Evolutionary conservation across 345 rosid species (phyloP).

Genomic region (Euphorbia lathyris): DNA sequence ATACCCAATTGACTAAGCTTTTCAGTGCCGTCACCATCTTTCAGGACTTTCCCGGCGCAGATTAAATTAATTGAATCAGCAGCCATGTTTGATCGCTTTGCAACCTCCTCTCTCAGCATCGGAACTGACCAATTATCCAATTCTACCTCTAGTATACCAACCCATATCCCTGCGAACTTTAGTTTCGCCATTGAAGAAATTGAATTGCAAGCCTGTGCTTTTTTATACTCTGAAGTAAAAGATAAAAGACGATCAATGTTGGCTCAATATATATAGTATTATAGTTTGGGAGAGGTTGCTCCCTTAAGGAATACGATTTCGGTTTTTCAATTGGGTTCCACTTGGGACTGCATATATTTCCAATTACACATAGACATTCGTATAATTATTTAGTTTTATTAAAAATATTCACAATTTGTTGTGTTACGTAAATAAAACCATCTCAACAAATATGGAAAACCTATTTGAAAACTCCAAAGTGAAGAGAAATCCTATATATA

Average conservation of each 20-base stretch:
- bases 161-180: constrained; percentile 88
- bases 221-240: too few species aligned
- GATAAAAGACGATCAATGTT: not conserved
- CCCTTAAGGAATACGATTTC: not conserved
- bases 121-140: constrained; percentile 71
- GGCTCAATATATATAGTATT: constrained; percentile 7
- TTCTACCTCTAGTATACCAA: constrained; percentile 72
- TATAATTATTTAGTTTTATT: too few species aligned
- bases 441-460: too few species aligned
- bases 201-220: not conserved
- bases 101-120: constrained; percentile 74
- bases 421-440: too few species aligned
- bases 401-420: too few species aligned
- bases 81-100: constrained; percentile 51
- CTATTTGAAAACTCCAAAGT: too few species aligned
- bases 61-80: constrained; percentile 69
- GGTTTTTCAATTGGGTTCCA: not conserved
- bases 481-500: too few species aligned
- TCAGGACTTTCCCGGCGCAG: constrained; percentile 68
- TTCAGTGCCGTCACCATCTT: constrained; percentile 52
- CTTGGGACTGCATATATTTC: too few species aligned
- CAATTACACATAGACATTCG: too few species aligned
- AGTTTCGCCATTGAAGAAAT: constrained; percentile 54
- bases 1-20: constrained; percentile 58
- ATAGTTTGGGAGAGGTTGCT: too few species aligned